A percentile compares a stretch with the other conserved stretches of the same genome.
Conservation (phyloP, 2,329 filamentous ascomycete species). For the Myriosclerotinia scirpicola region DNA sequence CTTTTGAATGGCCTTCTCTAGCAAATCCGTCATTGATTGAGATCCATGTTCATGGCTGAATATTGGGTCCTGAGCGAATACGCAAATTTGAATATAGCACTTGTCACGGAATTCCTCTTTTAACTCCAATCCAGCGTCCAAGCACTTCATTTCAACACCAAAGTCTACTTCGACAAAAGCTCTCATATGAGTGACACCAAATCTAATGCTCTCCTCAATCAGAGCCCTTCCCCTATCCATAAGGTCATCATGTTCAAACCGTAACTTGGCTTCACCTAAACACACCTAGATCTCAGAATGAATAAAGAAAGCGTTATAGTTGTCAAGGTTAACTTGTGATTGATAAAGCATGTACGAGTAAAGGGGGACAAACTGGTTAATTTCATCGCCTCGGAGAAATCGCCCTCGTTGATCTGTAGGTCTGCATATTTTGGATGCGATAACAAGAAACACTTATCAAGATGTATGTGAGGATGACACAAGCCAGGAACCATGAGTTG, state of each 20-base stretch:
- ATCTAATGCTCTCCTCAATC: constrained; percentile 61
- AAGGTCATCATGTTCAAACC: constrained; percentile 63
- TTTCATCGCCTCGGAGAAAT: constrained; percentile 64
- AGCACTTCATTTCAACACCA: constrained; percentile 56
- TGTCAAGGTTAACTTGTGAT: constrained; percentile 7
- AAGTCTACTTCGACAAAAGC: constrained; percentile 72
- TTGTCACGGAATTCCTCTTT: constrained; percentile 53
- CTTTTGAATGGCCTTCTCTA: constrained; percentile 48
- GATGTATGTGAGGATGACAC: constrained; percentile 71
- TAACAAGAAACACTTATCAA: constrained; percentile 66
- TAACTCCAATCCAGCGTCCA: constrained; percentile 57
- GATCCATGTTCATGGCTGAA: constrained; percentile 56
- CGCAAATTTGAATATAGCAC: constrained; percentile 65
- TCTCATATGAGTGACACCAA: constrained; percentile 67
- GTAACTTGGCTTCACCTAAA: constrained; percentile 55
- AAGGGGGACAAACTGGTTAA: constrained; percentile 46
- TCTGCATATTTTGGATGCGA: constrained; percentile 59
- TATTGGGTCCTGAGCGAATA: constrained; percentile 69
- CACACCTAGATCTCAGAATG: constrained; percentile 12
- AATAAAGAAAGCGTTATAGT: not conserved
- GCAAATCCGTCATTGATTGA: constrained; percentile 51
- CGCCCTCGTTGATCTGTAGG: constrained; percentile 58
- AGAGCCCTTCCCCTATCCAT: constrained; percentile 63
- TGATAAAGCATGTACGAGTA: not conserved
- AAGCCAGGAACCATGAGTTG: constrained; percentile 54